Conservation (phyloP, 805 yeast species). For the Lachancea kluyveri region DNA sequence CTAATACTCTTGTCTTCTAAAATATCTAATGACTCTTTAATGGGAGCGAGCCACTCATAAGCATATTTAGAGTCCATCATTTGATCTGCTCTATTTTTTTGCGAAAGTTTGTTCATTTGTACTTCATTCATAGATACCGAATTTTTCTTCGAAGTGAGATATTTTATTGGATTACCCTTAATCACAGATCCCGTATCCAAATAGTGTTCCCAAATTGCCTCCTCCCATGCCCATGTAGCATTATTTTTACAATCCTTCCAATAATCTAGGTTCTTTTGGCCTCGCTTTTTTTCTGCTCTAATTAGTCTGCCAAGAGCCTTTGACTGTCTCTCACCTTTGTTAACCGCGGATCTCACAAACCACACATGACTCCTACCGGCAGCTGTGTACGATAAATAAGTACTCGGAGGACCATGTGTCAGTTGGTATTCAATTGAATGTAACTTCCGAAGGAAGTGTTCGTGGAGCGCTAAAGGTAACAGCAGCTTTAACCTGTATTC, state of each 20-base stretch:
- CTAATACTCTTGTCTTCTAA: slow-evolving; percentile 7
- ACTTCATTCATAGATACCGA: too few relatives aligned
- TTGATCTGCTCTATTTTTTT: not conserved
- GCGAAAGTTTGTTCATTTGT: not conserved
- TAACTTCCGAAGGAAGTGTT: slow-evolving; percentile 13
- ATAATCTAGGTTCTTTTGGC: slow-evolving; percentile 19
- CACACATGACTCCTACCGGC: slow-evolving; percentile 24
- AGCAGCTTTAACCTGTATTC: slow-evolving; percentile 15
- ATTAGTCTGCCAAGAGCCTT: slow-evolving; percentile 18
- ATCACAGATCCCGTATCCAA: slow-evolving; percentile 9
- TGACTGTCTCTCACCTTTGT: slow-evolving; percentile 24
- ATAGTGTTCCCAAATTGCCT: slow-evolving; percentile 28
- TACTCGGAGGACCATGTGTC: slow-evolving; percentile 23
- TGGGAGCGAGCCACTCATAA: slow-evolving; percentile 25
- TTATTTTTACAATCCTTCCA: slow-evolving; percentile 12
- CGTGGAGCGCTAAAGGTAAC: slow-evolving; percentile 26
- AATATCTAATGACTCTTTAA: slow-evolving; percentile 13
- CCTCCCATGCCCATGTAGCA: slow-evolving; percentile 24
- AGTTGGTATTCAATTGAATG: slow-evolving; percentile 16
- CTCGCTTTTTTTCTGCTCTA: slow-evolving; percentile 14
- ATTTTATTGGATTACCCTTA: slow-evolving; percentile 7
- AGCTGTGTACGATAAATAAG: slow-evolving; percentile 17
- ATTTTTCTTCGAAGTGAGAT: too few relatives aligned
- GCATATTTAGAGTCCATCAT: too few relatives aligned
- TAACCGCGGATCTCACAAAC: slow-evolving; percentile 28